Conservation (phyloP, 2,329 filamentous ascomycete genomes). For the Passalora sequoiae region DNA sequence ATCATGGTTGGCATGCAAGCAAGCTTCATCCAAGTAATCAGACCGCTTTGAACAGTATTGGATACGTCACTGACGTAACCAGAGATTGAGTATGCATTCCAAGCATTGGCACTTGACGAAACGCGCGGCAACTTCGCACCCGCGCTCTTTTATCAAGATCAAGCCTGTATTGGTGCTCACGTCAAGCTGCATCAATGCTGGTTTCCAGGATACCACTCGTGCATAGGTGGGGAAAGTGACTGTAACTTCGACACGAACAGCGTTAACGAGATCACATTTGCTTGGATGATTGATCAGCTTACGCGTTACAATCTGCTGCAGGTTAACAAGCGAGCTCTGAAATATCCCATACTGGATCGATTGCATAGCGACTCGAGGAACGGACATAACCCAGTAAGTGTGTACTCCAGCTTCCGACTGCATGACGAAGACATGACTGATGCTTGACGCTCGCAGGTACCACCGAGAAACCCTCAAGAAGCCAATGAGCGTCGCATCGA, state of each 20-base stretch:
- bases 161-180: constrained; percentile 29
- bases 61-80: constrained; percentile 32
- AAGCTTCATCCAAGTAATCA: no score
- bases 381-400: neutral
- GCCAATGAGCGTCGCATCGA: constrained; percentile 15
- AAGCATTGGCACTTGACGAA: constrained; percentile 53
- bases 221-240: constrained; percentile 44
- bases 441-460: no score
- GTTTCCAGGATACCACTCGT: constrained; percentile 50
- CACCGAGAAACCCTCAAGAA: constrained; percentile 12
- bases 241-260: constrained; percentile 19
- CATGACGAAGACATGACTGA: no score
- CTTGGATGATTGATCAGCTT: constrained; percentile 37
- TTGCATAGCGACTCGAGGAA: constrained; percentile 9
- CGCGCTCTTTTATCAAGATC: no score
- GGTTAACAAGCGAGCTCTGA: constrained; percentile 12
- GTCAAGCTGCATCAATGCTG: constrained; percentile 44
- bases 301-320: constrained; percentile 10
- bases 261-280: constrained; percentile 34
- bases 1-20: no score
- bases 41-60: constrained; percentile 25
- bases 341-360: constrained; percentile 17
- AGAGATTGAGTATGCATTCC: constrained; percentile 51
- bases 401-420: no score
- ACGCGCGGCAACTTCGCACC: constrained; percentile 45